Base-by-base conservation (phyloP, 192 early-diverging fungal species). In the Linnemannia exigua region DNA sequence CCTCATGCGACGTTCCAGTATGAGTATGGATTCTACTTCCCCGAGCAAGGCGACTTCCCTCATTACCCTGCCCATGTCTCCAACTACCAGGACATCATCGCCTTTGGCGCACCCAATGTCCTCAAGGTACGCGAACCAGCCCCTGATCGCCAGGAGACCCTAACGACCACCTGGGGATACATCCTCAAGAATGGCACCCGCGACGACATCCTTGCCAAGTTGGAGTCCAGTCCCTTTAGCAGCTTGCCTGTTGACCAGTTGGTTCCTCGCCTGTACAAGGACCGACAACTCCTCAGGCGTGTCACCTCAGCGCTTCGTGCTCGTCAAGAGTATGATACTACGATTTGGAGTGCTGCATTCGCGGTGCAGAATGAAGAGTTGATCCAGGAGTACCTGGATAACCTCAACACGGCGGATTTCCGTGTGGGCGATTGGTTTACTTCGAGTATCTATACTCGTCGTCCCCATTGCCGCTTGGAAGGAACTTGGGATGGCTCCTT, bases 1-100 rank as follows among this genome's bases (percentile, higher is more conserved):
- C 69, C 74, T 17, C 75, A 86, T 44, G 70, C 69, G 3, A 76
- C 58, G 6, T 86, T 80, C 75, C 74, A 86, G 66, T 86, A 80
- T 50, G 84, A 86, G 51, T 86, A 86, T 47, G 74, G 79, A 28
- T 91, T 91, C 54, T 91, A 91, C 69, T 91, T 91, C 77, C 90
- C 90, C 25, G 76, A 78, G 6, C 66, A 77, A 38, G 90, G 90
- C 17, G 48, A 80, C 3, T 91, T 84, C 72, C 54, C 77, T 12
- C 73, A 88, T 35, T 77, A 88, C 25, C 84, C 90, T 25, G 79
- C 89, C 0, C 80, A 87, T 33, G 75, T 89, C 36, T 84, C 87
- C 0, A 72, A 77, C 70, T 72, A 81, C 69, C 72, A 81, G 67
- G 41, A 77, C 36, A 73, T 86, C 12, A 77, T 86, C 44, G 84